Conservation (phyloP, 169 alveolate species). For the Plasmodium cynomolgi region DNA sequence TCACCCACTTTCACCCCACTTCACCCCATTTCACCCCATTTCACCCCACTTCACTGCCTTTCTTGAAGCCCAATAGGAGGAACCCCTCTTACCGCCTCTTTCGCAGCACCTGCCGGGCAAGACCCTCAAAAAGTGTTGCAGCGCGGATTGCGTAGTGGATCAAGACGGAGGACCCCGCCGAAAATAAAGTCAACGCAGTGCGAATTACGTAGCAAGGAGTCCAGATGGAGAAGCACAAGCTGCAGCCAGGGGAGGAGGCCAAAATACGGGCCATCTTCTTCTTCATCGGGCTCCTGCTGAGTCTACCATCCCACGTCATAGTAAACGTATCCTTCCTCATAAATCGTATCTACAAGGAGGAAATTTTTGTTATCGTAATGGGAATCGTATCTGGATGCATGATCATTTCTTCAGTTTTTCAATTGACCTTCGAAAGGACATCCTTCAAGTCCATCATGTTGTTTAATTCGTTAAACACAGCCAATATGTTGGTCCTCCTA, state of each 20-base stretch:
- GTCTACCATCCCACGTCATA: conserved; percentile 37
- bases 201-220: too few species aligned
- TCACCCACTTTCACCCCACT: too few species aligned
- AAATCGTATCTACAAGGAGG: conserved; percentile 29
- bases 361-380: conserved; percentile 17
- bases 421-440: conserved; percentile 28
- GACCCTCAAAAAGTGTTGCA: not conserved
- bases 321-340: conserved; percentile 59
- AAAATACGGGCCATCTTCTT: conserved; percentile 24
- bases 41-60: too few species aligned
- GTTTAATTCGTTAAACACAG: conserved; percentile 10
- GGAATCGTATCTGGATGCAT: conserved; percentile 46
- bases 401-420: conserved; percentile 37
- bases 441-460: conserved; percentile 42
- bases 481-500: not conserved
- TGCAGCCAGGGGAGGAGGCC: conserved; percentile 7
- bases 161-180: not conserved
- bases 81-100: not conserved
- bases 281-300: conserved; percentile 35
- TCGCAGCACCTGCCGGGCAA: not conserved
- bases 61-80: not conserved
- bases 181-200: too few species aligned
- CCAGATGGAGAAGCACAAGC: not conserved
- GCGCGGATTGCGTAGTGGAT: not conserved
- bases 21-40: too few species aligned